phyloP scores from a whole-genome alignment of 352 stramenopile genomes.

The Phytophthora idaei region DNA sequence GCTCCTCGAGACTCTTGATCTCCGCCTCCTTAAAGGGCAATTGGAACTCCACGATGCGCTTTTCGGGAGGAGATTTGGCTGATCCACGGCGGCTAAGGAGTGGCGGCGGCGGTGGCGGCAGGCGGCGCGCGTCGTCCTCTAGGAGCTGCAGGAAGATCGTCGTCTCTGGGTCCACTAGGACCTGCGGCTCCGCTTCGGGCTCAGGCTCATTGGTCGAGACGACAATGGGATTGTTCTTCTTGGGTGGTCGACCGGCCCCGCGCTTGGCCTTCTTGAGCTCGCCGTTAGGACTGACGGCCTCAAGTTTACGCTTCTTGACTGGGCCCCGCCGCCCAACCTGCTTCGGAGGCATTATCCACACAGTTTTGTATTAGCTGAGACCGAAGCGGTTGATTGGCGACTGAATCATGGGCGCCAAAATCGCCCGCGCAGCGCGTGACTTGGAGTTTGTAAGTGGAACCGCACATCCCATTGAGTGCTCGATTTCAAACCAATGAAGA shows the following conservation, averaged over 20 bases:
- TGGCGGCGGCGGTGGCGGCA: slow-evolving; percentile 16
- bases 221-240: slow-evolving; percentile 23
- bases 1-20: slow-evolving; percentile 49
- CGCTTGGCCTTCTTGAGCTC: slow-evolving; percentile 20
- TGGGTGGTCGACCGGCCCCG: slow-evolving; percentile 14
- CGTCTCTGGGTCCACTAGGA: slow-evolving; percentile 28
- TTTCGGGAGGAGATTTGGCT: slow-evolving; percentile 10
- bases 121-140: slow-evolving; percentile 26
- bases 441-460: slow-evolving; percentile 29
- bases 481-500: slow-evolving; percentile 14
- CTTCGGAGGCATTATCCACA: slow-evolving; percentile 22
- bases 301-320: slow-evolving; percentile 38
- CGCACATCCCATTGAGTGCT: background rate
- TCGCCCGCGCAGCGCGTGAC: slow-evolving; percentile 26
- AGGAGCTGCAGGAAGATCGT: slow-evolving; percentile 37
- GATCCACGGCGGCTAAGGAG: slow-evolving; percentile 11
- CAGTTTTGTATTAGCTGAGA: slow-evolving; percentile 13
- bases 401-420: slow-evolving; percentile 33
- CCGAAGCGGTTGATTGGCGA: slow-evolving; percentile 37
- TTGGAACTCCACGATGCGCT: slow-evolving; percentile 35
- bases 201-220: slow-evolving; percentile 4
- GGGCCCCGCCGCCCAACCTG: slow-evolving; percentile 7
- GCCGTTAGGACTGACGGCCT: background rate
- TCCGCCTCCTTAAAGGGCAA: slow-evolving; percentile 46
- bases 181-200: slow-evolving; percentile 1